phyloP scores from a whole-genome alignment of 1,139 yeast genomes.

The Debaryomycetaceae sp. region DNA sequence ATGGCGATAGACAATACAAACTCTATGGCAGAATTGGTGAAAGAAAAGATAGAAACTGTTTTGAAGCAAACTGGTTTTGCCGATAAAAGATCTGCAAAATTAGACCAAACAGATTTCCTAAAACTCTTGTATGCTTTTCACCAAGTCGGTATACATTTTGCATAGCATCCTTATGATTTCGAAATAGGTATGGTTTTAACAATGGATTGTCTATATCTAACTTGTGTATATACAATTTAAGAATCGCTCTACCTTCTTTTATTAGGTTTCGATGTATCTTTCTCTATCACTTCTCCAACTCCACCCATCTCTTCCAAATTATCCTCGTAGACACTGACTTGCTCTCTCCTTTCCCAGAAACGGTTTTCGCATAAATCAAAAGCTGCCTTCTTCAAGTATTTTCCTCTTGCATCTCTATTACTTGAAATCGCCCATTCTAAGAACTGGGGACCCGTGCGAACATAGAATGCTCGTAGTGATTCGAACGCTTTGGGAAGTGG shows the following conservation, averaged over 20 bases:
- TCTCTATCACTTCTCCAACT: conserved; percentile 85
- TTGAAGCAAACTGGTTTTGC: conserved; percentile 73
- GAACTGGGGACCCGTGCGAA: conserved; percentile 82
- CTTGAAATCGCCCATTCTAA: conserved; percentile 90
- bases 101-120: conserved; percentile 93
- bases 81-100: conserved; percentile 87
- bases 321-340: conserved; percentile 83
- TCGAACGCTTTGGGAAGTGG: conserved; percentile 98
- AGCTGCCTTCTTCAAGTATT: conserved; percentile 81
- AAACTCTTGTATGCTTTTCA: conserved; percentile 88
- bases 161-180: conserved; percentile 34
- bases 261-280: conserved; percentile 49
- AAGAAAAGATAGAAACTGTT: conserved; percentile 60
- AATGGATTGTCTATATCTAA: background rate
- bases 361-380: conserved; percentile 90
- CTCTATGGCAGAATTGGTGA: conserved; percentile 46
- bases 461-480: conserved; percentile 73
- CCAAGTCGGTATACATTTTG: conserved; percentile 95
- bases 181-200: background rate
- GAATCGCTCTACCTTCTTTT: conserved; percentile 33
- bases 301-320: conserved; percentile 87
- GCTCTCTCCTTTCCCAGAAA: conserved; percentile 99
- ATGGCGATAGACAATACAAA: conserved; percentile 51
- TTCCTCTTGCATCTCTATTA: conserved; percentile 84
- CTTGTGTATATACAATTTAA: no score